Evolutionary conservation across 75 land plant genomes (phyloP).

Genomic region (Cunninghamia lanceolata): DNA sequence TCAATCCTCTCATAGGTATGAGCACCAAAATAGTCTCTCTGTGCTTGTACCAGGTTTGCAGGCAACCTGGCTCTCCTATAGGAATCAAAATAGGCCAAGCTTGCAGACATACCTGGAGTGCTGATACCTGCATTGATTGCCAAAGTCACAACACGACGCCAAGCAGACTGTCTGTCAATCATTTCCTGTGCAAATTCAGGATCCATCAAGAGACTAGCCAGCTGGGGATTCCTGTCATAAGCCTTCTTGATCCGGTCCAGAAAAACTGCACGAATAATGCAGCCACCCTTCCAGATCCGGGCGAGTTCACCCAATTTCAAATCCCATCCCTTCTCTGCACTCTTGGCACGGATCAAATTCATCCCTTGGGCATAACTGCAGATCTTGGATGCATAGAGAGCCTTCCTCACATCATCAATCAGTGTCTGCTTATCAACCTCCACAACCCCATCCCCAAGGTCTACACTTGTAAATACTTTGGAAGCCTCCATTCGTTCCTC

Average conservation of each 20-base stretch:
- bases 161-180: slow-evolving; percentile 59
- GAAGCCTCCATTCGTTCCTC: slow-evolving; percentile 63
- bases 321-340: slow-evolving; percentile 53
- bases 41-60: slow-evolving; percentile 66
- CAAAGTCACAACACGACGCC: slow-evolving; percentile 59
- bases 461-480: slow-evolving; percentile 23
- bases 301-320: slow-evolving; percentile 68
- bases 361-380: slow-evolving; percentile 78
- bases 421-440: slow-evolving; percentile 44
- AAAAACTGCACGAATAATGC: slow-evolving; percentile 65
- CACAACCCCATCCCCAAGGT: slow-evolving; percentile 18
- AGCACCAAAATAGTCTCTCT: slow-evolving; percentile 69
- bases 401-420: slow-evolving; percentile 69
- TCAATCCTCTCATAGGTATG: slow-evolving; percentile 70
- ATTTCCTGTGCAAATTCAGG: slow-evolving; percentile 69
- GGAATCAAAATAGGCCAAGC: slow-evolving; percentile 64
- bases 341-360: slow-evolving; percentile 63
- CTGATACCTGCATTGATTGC: slow-evolving; percentile 60
- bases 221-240: slow-evolving; percentile 54
- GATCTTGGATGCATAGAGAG: slow-evolving; percentile 68
- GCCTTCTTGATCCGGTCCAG: slow-evolving; percentile 75
- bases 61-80: slow-evolving; percentile 60
- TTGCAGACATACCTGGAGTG: slow-evolving; percentile 68
- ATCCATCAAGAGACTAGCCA: slow-evolving; percentile 56
- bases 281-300: slow-evolving; percentile 77